Base-by-base conservation (phyloP, 2,329 filamentous ascomycete genomes). In the Stylonectria norvegica region DNA sequence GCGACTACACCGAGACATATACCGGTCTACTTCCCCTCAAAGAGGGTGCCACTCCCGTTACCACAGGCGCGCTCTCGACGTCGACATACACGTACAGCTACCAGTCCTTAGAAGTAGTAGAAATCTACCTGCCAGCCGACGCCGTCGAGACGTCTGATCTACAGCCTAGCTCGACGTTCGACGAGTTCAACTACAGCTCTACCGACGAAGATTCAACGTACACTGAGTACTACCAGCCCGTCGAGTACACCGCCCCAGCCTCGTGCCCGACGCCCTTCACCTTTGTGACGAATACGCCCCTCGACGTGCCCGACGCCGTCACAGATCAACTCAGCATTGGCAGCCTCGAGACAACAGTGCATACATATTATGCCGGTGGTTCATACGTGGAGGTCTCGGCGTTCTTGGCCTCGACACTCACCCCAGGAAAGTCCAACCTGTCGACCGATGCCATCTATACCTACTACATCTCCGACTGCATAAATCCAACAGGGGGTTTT, bases 191-290 rank as follows among this genome's bases (percentile, higher is more conserved):
- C n/a, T n/a, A n/a, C n/a, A n/a, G n/a, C n/a, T n/a, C n/a, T n/a
- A n/a, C n/a, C 14, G 10, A 42, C 28, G 15, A 34, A 33, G 9
- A 18, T 14, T 16, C 10, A n/a, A 28, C 22, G 3, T 43, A 43
- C 43, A 53, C 53, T 4, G 31, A 37, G 16, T 56, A 45, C 34
- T 27, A 42, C 12, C 47, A 49, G 38, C 34, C 37, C 7, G 17
- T 57, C 5, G 36, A 53, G 31, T 52, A 49, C 42, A 58, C 56
- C 0, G 59, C 59, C 1, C 59, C 59, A 1, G 11, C 48, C 1
- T 52, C 50, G 4, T 62, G 58, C 43, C 53, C 56, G 4, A 60
- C 57, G 5, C 42, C 51, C 4, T 62, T 62, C 33, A 58, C 50
- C 6, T 47, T 59, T 19, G 44, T 35, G 1, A 55, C 52, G 10